These are phyloP conservation scores for Cercospora nicotianae DNA, from an alignment of 2,329 filamentous ascomycete genomes.

Conservation along the genomic window DNA sequence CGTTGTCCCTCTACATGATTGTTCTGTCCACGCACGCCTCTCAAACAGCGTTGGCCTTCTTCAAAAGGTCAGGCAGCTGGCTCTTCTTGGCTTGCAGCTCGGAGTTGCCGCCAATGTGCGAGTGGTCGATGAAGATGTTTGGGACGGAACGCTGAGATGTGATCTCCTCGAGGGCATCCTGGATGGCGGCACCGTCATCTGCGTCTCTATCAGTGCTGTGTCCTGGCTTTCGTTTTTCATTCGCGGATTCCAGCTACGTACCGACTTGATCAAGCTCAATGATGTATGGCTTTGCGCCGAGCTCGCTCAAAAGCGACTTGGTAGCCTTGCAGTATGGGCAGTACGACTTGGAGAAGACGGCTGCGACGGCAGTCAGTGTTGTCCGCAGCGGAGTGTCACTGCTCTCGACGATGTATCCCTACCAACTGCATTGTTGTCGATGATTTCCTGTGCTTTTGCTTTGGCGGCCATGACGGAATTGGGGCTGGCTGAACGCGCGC, in stretches of 20 bases:
- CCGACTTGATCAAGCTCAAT: constrained; percentile 84
- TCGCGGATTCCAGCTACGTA: constrained; percentile 49
- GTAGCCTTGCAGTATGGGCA: constrained; percentile 87
- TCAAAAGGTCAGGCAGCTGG: constrained; percentile 65
- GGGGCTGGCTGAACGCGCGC: constrained; percentile 51
- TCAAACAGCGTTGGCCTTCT: constrained; percentile 63
- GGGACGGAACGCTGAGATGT: constrained; percentile 86
- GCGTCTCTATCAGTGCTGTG: constrained; percentile 5
- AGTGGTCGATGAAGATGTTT: constrained; percentile 87
- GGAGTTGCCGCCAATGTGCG: constrained; percentile 97
- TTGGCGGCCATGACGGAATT: constrained; percentile 79
- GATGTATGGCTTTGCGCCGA: constrained; percentile 70
- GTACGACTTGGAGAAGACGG: constrained; percentile 96
- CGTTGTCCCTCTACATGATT: neutral
- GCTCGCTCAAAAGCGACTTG: constrained; percentile 70
- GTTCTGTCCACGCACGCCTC: constrained; percentile 18
- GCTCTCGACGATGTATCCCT: neutral
- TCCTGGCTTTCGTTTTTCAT: neutral
- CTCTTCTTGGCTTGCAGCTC: constrained; percentile 69
- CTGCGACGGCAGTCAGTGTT: constrained; percentile 44
- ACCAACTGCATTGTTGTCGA: constrained; percentile 86
- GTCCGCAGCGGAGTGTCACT: neutral
- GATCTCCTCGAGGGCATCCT: constrained; percentile 77
- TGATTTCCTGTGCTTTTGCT: constrained; percentile 79
- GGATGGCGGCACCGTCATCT: constrained; percentile 82